Conservation (phyloP, 1,284 basidiomycete species). For the Ceratobasidium theobromae region DNA sequence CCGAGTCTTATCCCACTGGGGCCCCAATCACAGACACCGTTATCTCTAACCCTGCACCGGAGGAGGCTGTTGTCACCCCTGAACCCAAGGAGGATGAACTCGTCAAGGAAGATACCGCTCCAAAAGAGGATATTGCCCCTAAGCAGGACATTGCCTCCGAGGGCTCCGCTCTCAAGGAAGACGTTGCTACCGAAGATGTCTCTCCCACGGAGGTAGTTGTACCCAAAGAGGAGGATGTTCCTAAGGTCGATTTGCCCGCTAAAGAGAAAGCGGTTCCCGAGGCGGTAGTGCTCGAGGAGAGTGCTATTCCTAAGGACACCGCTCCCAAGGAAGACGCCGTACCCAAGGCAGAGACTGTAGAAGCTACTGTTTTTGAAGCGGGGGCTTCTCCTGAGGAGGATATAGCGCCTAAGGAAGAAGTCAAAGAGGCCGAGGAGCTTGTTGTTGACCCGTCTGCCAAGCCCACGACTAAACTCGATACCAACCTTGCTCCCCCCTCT, state of each 20-base stretch:
- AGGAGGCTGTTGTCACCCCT: neutral
- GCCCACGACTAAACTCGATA: slow-evolving; percentile 16
- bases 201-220: slow-evolving; percentile 32
- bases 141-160: neutral
- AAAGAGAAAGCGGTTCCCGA: neutral
- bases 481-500: slow-evolving; percentile 13
- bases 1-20: slow-evolving; percentile 4
- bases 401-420: neutral
- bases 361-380: neutral
- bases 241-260: neutral
- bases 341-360: neutral
- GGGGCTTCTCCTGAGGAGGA: neutral
- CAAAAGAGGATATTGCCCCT: neutral
- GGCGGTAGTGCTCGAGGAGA: neutral
- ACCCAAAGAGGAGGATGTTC: neutral
- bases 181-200: slow-evolving; percentile 19
- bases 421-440: neutral
- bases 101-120: neutral
- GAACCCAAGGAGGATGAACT: neutral
- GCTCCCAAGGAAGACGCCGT: neutral
- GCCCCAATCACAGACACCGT: neutral
- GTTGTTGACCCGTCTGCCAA: slow-evolving; percentile 3
- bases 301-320: neutral
- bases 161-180: neutral
- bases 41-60: slow-evolving; percentile 1